These are phyloP conservation scores for Caloboletus firmus DNA, from an alignment of 1,284 basidiomycete species.

Conservation along the genomic window DNA sequence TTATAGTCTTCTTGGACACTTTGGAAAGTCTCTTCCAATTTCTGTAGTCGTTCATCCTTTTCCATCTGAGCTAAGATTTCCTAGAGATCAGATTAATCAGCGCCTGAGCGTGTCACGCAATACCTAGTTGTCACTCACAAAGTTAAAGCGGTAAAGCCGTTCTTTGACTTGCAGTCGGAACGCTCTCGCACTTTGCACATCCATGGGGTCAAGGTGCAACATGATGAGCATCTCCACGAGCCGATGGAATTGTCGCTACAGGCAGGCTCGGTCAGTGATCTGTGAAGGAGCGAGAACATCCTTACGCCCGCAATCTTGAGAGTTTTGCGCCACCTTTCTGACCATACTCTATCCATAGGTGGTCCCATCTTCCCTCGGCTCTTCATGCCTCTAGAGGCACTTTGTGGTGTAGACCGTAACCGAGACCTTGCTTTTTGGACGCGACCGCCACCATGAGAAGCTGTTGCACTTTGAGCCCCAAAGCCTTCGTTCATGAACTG, in stretches of 20 bases:
- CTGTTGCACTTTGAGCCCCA: conserved; percentile 13
- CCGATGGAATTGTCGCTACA: conserved; percentile 87
- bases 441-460: conserved; percentile 48
- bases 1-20: conserved; percentile 85
- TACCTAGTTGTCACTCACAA: conserved; percentile 52
- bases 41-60: conserved; percentile 81
- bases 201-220: conserved; percentile 64
- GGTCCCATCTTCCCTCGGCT: conserved; percentile 68
- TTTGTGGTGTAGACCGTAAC: conserved; percentile 41
- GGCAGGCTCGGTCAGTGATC: conserved; percentile 4
- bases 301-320: conserved; percentile 88
- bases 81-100: conserved; percentile 43
- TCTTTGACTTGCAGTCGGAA: conserved; percentile 91
- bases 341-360: conserved; percentile 78
- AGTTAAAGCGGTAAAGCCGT: conserved; percentile 92
- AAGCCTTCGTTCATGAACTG: conserved; percentile 70
- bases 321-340: conserved; percentile 74
- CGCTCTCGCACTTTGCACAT: conserved; percentile 56
- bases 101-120: conserved; percentile 1
- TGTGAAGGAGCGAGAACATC: conserved; percentile 8
- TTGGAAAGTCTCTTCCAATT: conserved; percentile 92
- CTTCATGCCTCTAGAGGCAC: conserved; percentile 28
- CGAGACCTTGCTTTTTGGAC: conserved; percentile 37
- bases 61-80: conserved; percentile 86
- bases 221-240: conserved; percentile 91